phyloP scores from a whole-genome alignment of 2,329 filamentous ascomycete genomes.

The Amesomyces nigricolor region DNA sequence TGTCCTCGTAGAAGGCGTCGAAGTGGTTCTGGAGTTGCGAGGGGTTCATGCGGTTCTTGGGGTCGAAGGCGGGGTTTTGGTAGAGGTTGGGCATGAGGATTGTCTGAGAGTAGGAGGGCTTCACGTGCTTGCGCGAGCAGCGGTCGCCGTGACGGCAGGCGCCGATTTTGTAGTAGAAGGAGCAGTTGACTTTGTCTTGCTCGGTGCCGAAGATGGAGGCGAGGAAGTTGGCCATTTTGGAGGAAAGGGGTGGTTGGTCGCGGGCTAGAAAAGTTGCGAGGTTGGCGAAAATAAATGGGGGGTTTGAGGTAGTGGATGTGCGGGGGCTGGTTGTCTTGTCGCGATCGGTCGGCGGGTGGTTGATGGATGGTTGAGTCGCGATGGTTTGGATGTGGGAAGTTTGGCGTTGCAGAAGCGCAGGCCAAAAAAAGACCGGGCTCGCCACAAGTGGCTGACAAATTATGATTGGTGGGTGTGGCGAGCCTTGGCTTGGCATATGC shows the following conservation, averaged over 20 bases:
- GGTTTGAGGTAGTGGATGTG: not conserved
- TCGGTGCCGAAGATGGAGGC: constrained; percentile 99
- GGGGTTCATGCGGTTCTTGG: constrained; percentile 93
- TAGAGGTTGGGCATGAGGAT: constrained; percentile 98
- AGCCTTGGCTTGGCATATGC: not conserved
- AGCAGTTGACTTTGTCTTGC: constrained; percentile 99
- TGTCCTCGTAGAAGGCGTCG: constrained; percentile 99
- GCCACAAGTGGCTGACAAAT: constrained; percentile 21
- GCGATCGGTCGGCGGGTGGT: not conserved
- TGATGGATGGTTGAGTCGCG: not conserved
- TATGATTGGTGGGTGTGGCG: constrained; percentile 8
- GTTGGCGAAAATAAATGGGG: not conserved
- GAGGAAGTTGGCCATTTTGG: constrained; percentile 87
- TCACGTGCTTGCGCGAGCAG: constrained; percentile 97
- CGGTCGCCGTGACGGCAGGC: constrained; percentile 97
- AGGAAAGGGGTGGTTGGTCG: not conserved
- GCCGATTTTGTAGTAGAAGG: constrained; percentile 99
- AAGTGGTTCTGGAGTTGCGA: constrained; percentile 98
- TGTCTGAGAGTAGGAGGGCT: constrained; percentile 95
- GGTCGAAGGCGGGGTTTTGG: constrained; percentile 96
- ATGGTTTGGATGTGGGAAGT: not conserved
- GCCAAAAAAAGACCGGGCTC: constrained; percentile 13
- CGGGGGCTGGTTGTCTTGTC: not conserved
- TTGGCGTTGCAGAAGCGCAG: constrained; percentile 11
- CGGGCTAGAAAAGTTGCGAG: not conserved